Evolutionary conservation across 2,329 filamentous ascomycete genomes (phyloP), one percentile per base, ranked within the genome.

Genomic region (Thermoascus crustaceus): DNA sequence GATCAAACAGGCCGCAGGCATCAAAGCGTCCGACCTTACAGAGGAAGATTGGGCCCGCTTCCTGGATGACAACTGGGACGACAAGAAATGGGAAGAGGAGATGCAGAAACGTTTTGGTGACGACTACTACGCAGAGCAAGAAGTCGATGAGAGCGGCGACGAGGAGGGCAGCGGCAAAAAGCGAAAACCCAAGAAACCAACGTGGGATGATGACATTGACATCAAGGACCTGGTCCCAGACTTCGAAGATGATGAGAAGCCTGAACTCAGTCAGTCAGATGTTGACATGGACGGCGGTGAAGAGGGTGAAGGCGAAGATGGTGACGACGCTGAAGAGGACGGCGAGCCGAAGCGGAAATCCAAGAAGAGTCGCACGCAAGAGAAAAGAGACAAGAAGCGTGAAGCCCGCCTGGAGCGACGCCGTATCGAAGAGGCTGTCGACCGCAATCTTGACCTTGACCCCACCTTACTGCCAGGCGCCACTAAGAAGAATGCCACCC

Each of bases 131-230:
- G 83, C 79, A 7, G 73, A 81, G 32, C 62, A 67, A 7, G 78
- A 84, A 8, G 72, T 66, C 3, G 69, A 61, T 5, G 66, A 56
- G n/a, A 69, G 64, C 32, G 73, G 66, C 25, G 63, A 64, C 11
- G 56, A 52, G 46, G 41, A 31, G 38, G 54, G 32, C 37, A 34
- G 35, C 18, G 78, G 76, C 57, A 78, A 75, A 54, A 78, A 76
- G 46, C 80, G 73, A 53, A 71, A 71, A 44, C 64, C 74, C 7
- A 86, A 85, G 71, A 94, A 94, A 65, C 86, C 85, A 7, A 84
- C 78, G 43, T 98, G 89, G 82, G 85, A 95, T 50, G 87, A 96
- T 53, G 91, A 98, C 56, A 95, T 98, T 50, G 88, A 96, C 55
- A 96, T 98, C 66, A 86, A 83, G 42, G 89, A 94, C 58, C 72